phyloP scores from a whole-genome alignment of 192 early-diverging fungal genomes.

The Coemansia sp. region DNA sequence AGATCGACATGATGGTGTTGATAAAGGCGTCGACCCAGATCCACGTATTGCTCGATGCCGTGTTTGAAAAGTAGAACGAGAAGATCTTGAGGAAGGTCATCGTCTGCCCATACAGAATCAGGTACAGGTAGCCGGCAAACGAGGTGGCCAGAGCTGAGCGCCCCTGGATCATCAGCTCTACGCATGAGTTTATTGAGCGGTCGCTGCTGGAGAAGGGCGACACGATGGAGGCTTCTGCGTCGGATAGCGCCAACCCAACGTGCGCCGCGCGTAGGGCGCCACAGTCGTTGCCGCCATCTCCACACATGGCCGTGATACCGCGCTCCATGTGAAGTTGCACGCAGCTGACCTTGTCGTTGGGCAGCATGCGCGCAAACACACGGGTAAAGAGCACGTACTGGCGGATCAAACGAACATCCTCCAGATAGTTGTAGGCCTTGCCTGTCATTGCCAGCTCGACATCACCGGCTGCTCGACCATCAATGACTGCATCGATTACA shows the following conservation, averaged over 20 bases:
- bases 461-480: slow-evolving; percentile 10
- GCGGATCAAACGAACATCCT: slow-evolving; percentile 46
- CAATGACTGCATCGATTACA: slow-evolving; percentile 6
- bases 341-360: slow-evolving; percentile 73
- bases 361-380: slow-evolving; percentile 78
- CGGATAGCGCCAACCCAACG: slow-evolving; percentile 75
- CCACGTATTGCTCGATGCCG: slow-evolving; percentile 64
- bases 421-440: slow-evolving; percentile 60
- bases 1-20: slow-evolving; percentile 59
- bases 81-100: slow-evolving; percentile 63
- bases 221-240: slow-evolving; percentile 78
- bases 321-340: slow-evolving; percentile 73
- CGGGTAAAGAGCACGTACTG: slow-evolving; percentile 65
- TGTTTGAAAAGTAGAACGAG: slow-evolving; percentile 66
- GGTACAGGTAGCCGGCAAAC: slow-evolving; percentile 68
- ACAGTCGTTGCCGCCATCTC: slow-evolving; percentile 84
- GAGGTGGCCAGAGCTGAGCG: slow-evolving; percentile 69
- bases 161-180: slow-evolving; percentile 67
- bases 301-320: slow-evolving; percentile 78
- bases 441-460: slow-evolving; percentile 72
- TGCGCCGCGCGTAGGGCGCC: slow-evolving; percentile 80
- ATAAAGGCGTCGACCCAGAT: slow-evolving; percentile 69
- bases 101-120: slow-evolving; percentile 66
- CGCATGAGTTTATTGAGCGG: slow-evolving; percentile 66
- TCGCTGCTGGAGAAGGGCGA: slow-evolving; percentile 71